Base-by-base conservation (phyloP, 2,329 filamentous ascomycete genomes). In the Aspergillus pseudoviridinutans region DNA sequence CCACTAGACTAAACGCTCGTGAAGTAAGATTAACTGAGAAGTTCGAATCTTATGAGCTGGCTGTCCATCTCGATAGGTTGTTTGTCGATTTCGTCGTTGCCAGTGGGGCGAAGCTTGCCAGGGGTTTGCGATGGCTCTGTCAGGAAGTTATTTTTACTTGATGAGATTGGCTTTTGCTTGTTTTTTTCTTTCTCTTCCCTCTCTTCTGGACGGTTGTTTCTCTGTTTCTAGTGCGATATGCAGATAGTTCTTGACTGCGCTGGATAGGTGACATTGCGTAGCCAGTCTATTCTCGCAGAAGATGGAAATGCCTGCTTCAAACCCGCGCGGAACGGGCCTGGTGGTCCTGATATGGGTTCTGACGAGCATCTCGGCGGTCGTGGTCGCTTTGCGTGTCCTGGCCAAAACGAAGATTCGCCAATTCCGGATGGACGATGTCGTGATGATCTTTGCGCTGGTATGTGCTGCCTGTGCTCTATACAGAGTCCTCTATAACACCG, bases 331-430 rank as follows among this genome's bases (percentile, higher is more conserved):
- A 46, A 46, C 20, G 22, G 20, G 22, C 3, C 20, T 46, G 20
- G n/a, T 46, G 20, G n/a, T 24, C n/a, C n/a, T 46, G 3, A 46
- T 20, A 20, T 46, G 42, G 42, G 9, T 46, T 24, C 22, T 46
- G n/a, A 24, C n/a, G 14, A 1, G 42, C 42, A 22, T 12, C 42
- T 52, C 58, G 32, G 54, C 51, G 20, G 2, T 60, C 5, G 17
- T 58, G 3, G 42, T 60, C 8, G 24, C 32, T 14, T 42, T 61
- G 5, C 50, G 58, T 2, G 41, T 55, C 7, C 27, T 55, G 9
- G 58, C 57, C 22, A 59, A 62, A 17, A n/a, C 53, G 22, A 52
- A 44, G 7, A 58, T 62, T 41, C 57, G 57, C 2, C 53, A 56
- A 6, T 51, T 58, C 20, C 42, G 46, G 6, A 12, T 54, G 3